A percentile compares a stretch with the other conserved stretches of the same genome.
phyloP scores from a whole-genome alignment of 2,329 filamentous ascomycete genomes.

The Verticillium albo-atrum region DNA sequence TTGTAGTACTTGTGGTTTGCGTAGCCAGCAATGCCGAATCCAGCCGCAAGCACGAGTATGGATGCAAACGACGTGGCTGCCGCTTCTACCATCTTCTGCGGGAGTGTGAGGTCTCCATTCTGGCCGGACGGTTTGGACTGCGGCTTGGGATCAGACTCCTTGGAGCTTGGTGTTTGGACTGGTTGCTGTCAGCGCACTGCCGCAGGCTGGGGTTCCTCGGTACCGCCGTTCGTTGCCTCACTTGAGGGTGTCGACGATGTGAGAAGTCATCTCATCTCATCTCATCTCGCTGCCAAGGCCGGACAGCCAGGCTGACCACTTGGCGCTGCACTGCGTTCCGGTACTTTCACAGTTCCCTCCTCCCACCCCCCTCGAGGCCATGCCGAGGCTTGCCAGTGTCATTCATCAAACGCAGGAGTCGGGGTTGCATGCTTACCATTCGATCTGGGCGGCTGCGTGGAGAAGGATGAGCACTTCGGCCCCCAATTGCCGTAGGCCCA shows the following conservation, averaged over 20 bases:
- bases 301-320: neutral
- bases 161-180: constrained; percentile 2
- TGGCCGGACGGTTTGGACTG: neutral
- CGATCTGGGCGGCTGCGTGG: neutral
- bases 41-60: constrained; percentile 64
- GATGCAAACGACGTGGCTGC: constrained; percentile 74
- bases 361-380: neutral
- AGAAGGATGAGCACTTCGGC: neutral
- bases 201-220: neutral
- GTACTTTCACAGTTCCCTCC: neutral
- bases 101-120: constrained; percentile 30
- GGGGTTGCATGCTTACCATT: neutral
- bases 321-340: neutral
- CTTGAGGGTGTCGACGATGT: neutral
- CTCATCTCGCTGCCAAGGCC: neutral
- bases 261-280: too few relatives aligned
- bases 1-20: constrained; percentile 85
- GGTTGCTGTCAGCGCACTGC: neutral
- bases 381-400: neutral
- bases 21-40: constrained; percentile 65
- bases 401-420: neutral
- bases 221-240: neutral
- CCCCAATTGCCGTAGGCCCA: neutral
- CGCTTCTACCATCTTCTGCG: constrained; percentile 65
- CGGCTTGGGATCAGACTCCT: neutral